phyloP scores from a whole-genome alignment of 1,139 yeast species.

The Zygosaccharomyces pseudobailii region DNA sequence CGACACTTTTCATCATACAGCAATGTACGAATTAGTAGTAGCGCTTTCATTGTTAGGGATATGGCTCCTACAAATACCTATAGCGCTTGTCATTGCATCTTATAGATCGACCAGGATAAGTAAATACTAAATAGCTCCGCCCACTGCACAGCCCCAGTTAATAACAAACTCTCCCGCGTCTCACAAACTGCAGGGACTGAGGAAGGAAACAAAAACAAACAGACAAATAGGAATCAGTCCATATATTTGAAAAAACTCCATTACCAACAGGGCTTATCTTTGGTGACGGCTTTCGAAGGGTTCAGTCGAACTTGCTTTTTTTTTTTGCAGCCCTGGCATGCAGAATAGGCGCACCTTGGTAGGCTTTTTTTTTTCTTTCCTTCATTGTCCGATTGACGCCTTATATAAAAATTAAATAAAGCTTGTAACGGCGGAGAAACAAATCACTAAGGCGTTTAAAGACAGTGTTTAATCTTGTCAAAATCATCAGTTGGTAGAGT shows the following conservation, averaged over 20 bases:
- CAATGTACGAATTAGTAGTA: constrained; percentile 45
- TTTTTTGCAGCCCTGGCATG: background rate
- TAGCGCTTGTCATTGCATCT: constrained; percentile 7
- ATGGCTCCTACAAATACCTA: constrained; percentile 11
- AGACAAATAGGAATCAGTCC: background rate
- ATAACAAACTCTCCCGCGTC: background rate
- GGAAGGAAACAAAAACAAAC: background rate
- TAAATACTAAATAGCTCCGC: constrained; percentile 1
- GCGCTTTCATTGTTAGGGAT: constrained; percentile 41
- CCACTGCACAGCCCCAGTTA: constrained; percentile 1
- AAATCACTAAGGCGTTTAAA: background rate
- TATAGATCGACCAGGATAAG: constrained; percentile 3
- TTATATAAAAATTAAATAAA: background rate
- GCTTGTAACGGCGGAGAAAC: background rate
- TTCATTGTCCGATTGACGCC: constrained; percentile 1
- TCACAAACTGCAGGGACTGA: background rate
- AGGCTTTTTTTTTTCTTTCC: background rate
- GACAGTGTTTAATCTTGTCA: background rate
- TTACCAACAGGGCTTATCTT: no score
- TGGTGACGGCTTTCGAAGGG: background rate
- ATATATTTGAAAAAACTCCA: no score
- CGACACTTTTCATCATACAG: constrained; percentile 35
- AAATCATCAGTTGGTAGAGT: background rate
- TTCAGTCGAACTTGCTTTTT: background rate
- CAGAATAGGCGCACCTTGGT: background rate